Evolutionary conservation across 768 basidiomycete species (phyloP), one percentile per base, ranked within the genome.

Genomic region (Amanita pseudoporphyria): DNA sequence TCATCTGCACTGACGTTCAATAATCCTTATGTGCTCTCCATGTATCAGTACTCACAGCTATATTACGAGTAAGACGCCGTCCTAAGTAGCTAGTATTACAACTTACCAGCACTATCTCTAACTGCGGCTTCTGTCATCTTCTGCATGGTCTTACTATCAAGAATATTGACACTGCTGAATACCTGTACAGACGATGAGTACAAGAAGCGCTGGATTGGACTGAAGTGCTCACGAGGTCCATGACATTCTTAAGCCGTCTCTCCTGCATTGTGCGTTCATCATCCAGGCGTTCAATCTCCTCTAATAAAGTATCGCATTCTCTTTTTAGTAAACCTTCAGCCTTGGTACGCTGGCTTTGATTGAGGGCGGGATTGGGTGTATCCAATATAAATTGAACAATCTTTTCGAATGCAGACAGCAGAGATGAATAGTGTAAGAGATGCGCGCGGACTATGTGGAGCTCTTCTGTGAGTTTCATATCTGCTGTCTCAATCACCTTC

Each of bases 361-460:
- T 45, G 71, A 81, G 68, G 18, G 74, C 76, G 2, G 79, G 82
- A 54, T 80, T 80, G 21, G 57, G 60, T 0, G 76, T 78, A 5
- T 71, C 65, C 26, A 59, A 54, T n/a, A 82, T 65, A 52, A 83
- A 83, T 1, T 54, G 16, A 24, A 82, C 71, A 2, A 76, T 69
- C 55, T 79, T 76, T 6, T 58, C 57, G 53, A 81, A 80, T 52
- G 80, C 77, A 9, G 72, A 67, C 5, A 82, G 66, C 10, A 83
- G 69, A 5, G 74, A 72, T 9, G 67, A 64, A 58, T 81, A 79
- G 61, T 79, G 77, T 3, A 83, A 67, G 26, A 76, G 71, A 54
- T 82, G 79, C 0, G 80, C 80, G 32, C 76, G 77, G 51, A 83
- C 67, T 53, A 76, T 65, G 53, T 83, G 78, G 39, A 82, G 65